Evolutionary conservation across 306 rosid genomes (phyloP), one percentile per base, ranked within the genome.

Genomic region (Lathyrus oleraceus): DNA sequence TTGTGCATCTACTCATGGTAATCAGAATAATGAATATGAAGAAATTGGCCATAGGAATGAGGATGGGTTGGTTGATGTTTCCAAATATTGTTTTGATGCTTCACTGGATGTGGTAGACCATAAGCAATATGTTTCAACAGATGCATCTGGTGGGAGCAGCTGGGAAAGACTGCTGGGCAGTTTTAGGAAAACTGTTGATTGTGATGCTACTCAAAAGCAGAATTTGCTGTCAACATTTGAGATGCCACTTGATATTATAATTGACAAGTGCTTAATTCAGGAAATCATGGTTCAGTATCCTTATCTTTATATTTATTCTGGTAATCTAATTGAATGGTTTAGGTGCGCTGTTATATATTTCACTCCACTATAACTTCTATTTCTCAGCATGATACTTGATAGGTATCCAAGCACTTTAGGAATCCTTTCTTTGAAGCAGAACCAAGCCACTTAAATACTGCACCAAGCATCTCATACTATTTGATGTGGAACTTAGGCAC

Each of bases 211-310:
- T 72, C 81, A 16, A 61, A 80, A 73, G 69, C 82, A 79, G 52
- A 68, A 68, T 68, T 52, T 61, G 38, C 64, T 63, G 15, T 77
- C 79, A 75, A 70, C 72, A 61, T 88, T 88, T 77, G 92, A 87
- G 81, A 79, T 87, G 32, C 99, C 97, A 32, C 97, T 91, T 65
- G 99, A 94, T 66, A 87, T 83, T 62, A 85, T 94, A 67, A 83
- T 94, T 62, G 90, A 90, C 82, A 94, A 89, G 88, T 94, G 97
- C 88, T 81, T 94, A 57, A 74, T 82, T 70, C 95, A 90, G 85
- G 98, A 88, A 81, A 88, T 94, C 75, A 81, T 84, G 78, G 89
- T 90, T 79, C 98, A 88, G 98, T 90, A 94, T 94, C 96, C 97
- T 86, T 80, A 38, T 58, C 54, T 80, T 38, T 67, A 7, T 74